These are phyloP conservation scores for Alloteropsis semialata DNA, from an alignment of 176 grass and related monocot species.

Conservation along the genomic window DNA sequence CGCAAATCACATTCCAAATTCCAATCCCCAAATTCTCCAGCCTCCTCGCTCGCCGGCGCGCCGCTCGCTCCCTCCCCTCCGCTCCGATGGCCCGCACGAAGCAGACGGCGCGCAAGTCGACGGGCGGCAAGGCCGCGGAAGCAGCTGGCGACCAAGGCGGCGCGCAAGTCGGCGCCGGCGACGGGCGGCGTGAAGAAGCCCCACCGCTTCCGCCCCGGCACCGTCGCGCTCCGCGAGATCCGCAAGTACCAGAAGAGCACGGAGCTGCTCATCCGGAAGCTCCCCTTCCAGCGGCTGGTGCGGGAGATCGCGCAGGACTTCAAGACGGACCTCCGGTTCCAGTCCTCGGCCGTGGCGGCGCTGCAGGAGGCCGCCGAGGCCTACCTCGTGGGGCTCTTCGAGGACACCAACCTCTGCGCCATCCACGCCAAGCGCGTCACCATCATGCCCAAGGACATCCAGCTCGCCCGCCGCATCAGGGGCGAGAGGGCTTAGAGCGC, in stretches of 20 bases:
- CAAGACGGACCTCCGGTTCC: conserved; percentile 82
- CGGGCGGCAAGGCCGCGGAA: conserved; percentile 72
- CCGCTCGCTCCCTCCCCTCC: too few relatives aligned
- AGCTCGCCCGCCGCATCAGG: conserved; percentile 69
- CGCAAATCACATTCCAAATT: too few relatives aligned
- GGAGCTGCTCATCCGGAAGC: conserved; percentile 89
- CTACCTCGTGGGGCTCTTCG: conserved; percentile 70
- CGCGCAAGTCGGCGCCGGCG: conserved; percentile 58
- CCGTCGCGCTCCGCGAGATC: conserved; percentile 74
- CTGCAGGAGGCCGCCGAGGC: conserved; percentile 81
- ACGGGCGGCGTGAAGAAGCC: conserved; percentile 87
- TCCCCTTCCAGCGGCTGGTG: conserved; percentile 75
- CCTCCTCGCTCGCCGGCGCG: too few relatives aligned
- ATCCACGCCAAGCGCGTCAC: conserved; percentile 84
- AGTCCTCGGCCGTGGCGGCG: conserved; percentile 61
- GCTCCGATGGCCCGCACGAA: conserved; percentile 65
- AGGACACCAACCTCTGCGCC: conserved; percentile 84
- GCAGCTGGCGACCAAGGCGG: conserved; percentile 76
- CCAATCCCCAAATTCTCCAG: too few relatives aligned
- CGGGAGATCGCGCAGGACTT: conserved; percentile 92
- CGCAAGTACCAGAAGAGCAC: conserved; percentile 97
- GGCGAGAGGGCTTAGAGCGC: conserved; percentile 61
- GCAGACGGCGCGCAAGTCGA: conserved; percentile 72
- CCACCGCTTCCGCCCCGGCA: conserved; percentile 63
- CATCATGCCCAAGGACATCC: conserved; percentile 90